Evolutionary conservation across 2,329 filamentous ascomycete species (phyloP).

Genomic region (Huntiella bhutanensis): DNA sequence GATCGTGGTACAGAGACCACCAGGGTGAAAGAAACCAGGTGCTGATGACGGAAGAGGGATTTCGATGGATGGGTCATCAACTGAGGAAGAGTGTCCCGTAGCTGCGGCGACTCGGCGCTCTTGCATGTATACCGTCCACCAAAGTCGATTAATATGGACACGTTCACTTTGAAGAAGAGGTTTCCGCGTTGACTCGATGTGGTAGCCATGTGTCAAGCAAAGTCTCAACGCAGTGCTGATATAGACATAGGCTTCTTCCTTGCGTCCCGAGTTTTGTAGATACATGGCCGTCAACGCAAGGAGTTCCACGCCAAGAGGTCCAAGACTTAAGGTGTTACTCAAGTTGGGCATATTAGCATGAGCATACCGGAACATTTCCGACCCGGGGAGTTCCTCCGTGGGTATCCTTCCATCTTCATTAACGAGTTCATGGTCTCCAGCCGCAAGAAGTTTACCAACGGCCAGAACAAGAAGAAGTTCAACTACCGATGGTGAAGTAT

Average conservation of each 20-base stretch:
- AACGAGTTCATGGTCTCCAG: slow-evolving; percentile 7
- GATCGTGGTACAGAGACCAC: slow-evolving; percentile 17
- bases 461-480: slow-evolving; percentile 10
- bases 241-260: slow-evolving; percentile 12
- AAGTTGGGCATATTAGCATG: slow-evolving; percentile 16
- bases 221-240: slow-evolving; percentile 16
- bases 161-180: slow-evolving; percentile 12
- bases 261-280: slow-evolving; percentile 11
- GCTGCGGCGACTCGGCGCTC: slow-evolving; percentile 13
- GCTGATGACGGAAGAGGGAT: slow-evolving; percentile 13
- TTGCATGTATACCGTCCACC: slow-evolving; percentile 18
- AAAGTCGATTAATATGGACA: slow-evolving; percentile 15
- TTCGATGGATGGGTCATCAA: slow-evolving; percentile 10
- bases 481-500: slow-evolving; percentile 10
- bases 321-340: slow-evolving; percentile 15
- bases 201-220: slow-evolving; percentile 16
- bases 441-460: slow-evolving; percentile 8
- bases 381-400: slow-evolving; percentile 9
- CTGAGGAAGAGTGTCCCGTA: slow-evolving; percentile 10
- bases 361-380: slow-evolving; percentile 12
- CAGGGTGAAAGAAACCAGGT: slow-evolving; percentile 16
- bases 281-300: slow-evolving; percentile 14
- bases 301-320: slow-evolving; percentile 17
- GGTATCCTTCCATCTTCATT: slow-evolving; percentile 7
- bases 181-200: slow-evolving; percentile 12